Percentiles rank a stretch among this genome's conserved stretches.
phyloP scores from a whole-genome alignment of 345 rosid species.

The Camelina sativa region DNA sequence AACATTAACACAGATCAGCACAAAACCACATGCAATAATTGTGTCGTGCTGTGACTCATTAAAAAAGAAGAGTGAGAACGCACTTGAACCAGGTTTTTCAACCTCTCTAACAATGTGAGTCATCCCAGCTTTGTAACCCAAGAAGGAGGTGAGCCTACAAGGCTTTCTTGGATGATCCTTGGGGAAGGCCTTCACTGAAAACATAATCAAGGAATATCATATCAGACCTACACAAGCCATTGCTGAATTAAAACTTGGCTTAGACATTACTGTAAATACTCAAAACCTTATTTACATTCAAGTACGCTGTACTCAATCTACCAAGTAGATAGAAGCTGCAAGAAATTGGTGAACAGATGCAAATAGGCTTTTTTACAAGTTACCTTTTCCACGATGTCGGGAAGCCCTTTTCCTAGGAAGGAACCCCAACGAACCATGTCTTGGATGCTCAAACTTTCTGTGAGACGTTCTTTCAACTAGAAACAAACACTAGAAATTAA shows the following conservation, averaged over 20 bases:
- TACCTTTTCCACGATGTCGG: slow-evolving; percentile 90
- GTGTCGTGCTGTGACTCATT: rapidly evolving
- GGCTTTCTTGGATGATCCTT: slow-evolving; percentile 79
- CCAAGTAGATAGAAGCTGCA: neutral
- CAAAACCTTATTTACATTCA: neutral
- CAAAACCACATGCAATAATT: neutral
- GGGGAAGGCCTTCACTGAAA: slow-evolving; percentile 91
- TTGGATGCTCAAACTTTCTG: slow-evolving; percentile 92
- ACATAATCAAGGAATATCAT: neutral
- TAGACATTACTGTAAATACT: neutral
- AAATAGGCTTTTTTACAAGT: neutral
- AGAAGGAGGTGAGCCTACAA: slow-evolving; percentile 76
- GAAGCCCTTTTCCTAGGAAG: slow-evolving; percentile 85
- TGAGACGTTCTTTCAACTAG: slow-evolving; percentile 64
- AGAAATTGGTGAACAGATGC: neutral
- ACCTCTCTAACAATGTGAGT: slow-evolving; percentile 96
- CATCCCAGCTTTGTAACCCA: slow-evolving; percentile 97
- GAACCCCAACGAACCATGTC: slow-evolving; percentile 92
- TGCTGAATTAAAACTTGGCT: too few species aligned
- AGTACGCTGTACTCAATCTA: neutral
- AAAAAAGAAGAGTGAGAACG: slow-evolving; percentile 22
- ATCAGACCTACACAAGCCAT: neutral
- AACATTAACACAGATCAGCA: neutral
- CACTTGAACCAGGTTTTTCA: slow-evolving; percentile 93
- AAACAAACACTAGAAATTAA: neutral